phyloP scores from a whole-genome alignment of 352 stramenopile species.

The Pythium vanterpoolii region DNA sequence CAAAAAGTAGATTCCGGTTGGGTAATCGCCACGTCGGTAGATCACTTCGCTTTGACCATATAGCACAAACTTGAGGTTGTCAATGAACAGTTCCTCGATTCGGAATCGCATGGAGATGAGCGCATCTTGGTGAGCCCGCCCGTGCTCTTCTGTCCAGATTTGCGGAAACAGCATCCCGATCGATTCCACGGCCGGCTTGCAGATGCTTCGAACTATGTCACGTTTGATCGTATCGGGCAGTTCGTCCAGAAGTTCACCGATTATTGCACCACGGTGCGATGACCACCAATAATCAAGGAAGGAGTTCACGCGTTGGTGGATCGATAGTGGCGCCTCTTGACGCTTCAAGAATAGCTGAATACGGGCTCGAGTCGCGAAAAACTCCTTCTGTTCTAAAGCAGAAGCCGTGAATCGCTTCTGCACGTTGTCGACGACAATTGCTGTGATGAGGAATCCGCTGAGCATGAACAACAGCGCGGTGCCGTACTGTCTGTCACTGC shows the following conservation, averaged over 20 bases:
- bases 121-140: constrained; percentile 49
- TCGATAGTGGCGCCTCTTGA: constrained; percentile 50
- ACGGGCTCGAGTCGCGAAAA: constrained; percentile 49
- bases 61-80: constrained; percentile 67
- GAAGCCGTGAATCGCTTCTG: constrained; percentile 77
- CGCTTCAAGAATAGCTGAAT: constrained; percentile 70
- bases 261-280: constrained; percentile 56
- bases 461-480: constrained; percentile 64
- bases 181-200: constrained; percentile 50
- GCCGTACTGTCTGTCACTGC: constrained; percentile 45
- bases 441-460: constrained; percentile 71
- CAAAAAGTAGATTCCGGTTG: constrained; percentile 54
- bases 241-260: constrained; percentile 54
- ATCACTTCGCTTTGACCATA: constrained; percentile 64
- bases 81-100: constrained; percentile 48
- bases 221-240: constrained; percentile 57
- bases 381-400: constrained; percentile 71
- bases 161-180: constrained; percentile 38
- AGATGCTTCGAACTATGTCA: constrained; percentile 63
- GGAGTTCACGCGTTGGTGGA: constrained; percentile 63
- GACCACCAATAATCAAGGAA: constrained; percentile 82
- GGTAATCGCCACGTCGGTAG: constrained; percentile 59
- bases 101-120: constrained; percentile 41
- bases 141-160: constrained; percentile 26
- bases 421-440: constrained; percentile 70